phyloP scores from a whole-genome alignment of 2,329 filamentous ascomycete genomes.

The Neonectria punicea region DNA sequence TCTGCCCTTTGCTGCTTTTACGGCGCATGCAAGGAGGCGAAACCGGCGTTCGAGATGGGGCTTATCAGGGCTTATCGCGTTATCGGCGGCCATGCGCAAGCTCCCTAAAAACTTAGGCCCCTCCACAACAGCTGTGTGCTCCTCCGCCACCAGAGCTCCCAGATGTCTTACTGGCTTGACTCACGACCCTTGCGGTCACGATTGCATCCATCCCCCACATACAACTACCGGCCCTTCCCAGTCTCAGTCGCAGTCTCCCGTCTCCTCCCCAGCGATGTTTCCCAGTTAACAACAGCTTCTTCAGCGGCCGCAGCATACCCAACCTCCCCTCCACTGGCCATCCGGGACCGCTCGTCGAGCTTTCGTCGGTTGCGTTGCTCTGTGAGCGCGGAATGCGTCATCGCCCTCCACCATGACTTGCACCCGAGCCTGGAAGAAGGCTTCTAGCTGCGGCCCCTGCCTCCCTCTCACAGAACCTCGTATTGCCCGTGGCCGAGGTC shows the following conservation, averaged over 20 bases:
- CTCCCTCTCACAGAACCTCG: conserved; percentile 22
- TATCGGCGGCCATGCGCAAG: conserved; percentile 33
- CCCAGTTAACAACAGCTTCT: conserved; percentile 33
- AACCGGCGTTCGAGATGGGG: conserved; percentile 33
- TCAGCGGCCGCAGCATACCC: conserved; percentile 34
- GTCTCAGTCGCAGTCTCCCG: not conserved
- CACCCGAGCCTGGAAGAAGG: conserved; percentile 54
- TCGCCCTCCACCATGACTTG: conserved; percentile 51
- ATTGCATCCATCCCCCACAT: conserved; percentile 8
- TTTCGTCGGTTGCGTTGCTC: conserved; percentile 15
- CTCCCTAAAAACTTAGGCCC: conserved; percentile 8
- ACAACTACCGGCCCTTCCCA: not conserved
- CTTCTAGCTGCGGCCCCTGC: conserved; percentile 41
- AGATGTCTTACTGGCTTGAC: conserved; percentile 27
- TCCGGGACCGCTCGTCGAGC: conserved; percentile 32
- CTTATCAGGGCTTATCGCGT: conserved; percentile 39
- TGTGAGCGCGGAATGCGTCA: conserved; percentile 22
- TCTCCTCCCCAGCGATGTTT: conserved; percentile 31
- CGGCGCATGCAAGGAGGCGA: conserved; percentile 27
- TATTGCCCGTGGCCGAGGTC: not conserved
- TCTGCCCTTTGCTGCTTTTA: not conserved
- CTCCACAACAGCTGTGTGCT: conserved; percentile 12
- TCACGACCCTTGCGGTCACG: conserved; percentile 25
- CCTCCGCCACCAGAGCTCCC: conserved; percentile 31
- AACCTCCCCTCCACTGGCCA: conserved; percentile 29